A percentile compares a stretch with the other conserved stretches of the same genome.
Conservation (phyloP, 2,329 filamentous ascomycete genomes). For the Bipolaris bicolor region DNA sequence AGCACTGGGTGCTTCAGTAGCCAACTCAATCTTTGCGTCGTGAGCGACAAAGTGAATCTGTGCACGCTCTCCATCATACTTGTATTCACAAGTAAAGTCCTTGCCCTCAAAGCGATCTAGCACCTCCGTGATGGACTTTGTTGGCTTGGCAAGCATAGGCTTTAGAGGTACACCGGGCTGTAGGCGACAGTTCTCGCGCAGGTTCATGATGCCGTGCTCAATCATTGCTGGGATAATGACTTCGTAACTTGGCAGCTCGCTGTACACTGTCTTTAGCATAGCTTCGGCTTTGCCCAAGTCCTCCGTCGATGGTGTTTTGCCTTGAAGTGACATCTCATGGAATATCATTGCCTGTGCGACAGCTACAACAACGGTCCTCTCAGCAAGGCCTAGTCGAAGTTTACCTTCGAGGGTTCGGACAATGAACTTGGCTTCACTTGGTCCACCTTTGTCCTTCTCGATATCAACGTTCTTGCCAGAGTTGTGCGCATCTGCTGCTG, state of each 20-base stretch:
- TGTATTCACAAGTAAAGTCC: constrained; percentile 97
- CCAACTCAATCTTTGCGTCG: constrained; percentile 73
- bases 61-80: constrained; percentile 97
- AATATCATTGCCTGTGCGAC: constrained; percentile 86
- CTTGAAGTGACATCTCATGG: constrained; percentile 77
- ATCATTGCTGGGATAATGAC: constrained; percentile 91
- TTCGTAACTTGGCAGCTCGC: constrained; percentile 93
- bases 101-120: constrained; percentile 95
- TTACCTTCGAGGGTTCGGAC: constrained; percentile 95
- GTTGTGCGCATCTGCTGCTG: constrained; percentile 78
- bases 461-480: constrained; percentile 76
- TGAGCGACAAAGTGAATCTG: constrained; percentile 97
- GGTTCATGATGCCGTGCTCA: constrained; percentile 80
- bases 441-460: constrained; percentile 86
- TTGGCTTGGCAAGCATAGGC: constrained; percentile 98
- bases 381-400: constrained; percentile 85
- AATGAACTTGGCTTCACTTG: constrained; percentile 93
- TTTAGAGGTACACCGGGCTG: constrained; percentile 94
- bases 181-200: constrained; percentile 86
- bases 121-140: constrained; percentile 97
- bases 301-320: constrained; percentile 72
- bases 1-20: constrained; percentile 61
- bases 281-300: constrained; percentile 84
- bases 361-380: constrained; percentile 88
- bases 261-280: constrained; percentile 90